A percentile compares a stretch with the other conserved stretches of the same genome.
These are phyloP conservation scores for Calcarisporium arbuscula DNA, from an alignment of 2,329 filamentous ascomycete species.

Conservation along the genomic window DNA sequence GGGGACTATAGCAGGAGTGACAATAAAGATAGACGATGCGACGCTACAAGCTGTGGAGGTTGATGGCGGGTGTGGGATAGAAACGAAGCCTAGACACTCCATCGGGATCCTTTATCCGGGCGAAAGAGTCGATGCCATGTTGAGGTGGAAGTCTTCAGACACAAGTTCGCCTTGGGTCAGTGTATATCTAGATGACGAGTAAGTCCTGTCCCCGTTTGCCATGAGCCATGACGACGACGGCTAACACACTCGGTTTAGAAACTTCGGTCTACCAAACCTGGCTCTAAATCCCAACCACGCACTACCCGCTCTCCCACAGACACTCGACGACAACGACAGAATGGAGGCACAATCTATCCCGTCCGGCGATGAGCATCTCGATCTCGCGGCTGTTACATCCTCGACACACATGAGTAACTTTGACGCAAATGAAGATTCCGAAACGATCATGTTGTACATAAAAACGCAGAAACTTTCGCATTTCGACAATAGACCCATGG, in stretches of 20 bases:
- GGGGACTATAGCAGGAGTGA: conserved; percentile 16
- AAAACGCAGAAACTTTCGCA: conserved; percentile 17
- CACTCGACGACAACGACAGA: conserved; percentile 4
- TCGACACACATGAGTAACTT: no score
- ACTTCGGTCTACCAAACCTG: conserved; percentile 16
- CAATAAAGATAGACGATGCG: conserved; percentile 13
- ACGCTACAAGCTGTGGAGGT: conserved; percentile 14
- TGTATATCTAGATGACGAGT: conserved; percentile 20
- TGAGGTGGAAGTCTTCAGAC: conserved; percentile 11
- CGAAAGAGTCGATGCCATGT: conserved; percentile 15
- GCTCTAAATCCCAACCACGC: conserved; percentile 14
- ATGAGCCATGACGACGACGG: background rate
- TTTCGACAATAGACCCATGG: conserved; percentile 15
- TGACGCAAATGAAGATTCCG: no score
- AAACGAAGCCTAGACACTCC: conserved; percentile 7
- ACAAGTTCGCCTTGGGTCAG: conserved; percentile 11
- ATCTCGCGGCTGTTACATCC: conserved; percentile 7
- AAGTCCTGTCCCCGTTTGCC: conserved; percentile 1
- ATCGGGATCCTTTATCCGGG: conserved; percentile 20
- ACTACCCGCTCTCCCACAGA: conserved; percentile 10
- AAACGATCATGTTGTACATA: conserved; percentile 17
- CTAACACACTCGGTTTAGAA: conserved; percentile 8
- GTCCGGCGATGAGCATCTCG: conserved; percentile 3
- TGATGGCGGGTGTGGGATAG: conserved; percentile 15
- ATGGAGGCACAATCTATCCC: conserved; percentile 2